A percentile compares a stretch with the other conserved stretches of the same genome.
Evolutionary conservation across 2,329 filamentous ascomycete species (phyloP).

Genomic region (Ceratocystis smalleyi): DNA sequence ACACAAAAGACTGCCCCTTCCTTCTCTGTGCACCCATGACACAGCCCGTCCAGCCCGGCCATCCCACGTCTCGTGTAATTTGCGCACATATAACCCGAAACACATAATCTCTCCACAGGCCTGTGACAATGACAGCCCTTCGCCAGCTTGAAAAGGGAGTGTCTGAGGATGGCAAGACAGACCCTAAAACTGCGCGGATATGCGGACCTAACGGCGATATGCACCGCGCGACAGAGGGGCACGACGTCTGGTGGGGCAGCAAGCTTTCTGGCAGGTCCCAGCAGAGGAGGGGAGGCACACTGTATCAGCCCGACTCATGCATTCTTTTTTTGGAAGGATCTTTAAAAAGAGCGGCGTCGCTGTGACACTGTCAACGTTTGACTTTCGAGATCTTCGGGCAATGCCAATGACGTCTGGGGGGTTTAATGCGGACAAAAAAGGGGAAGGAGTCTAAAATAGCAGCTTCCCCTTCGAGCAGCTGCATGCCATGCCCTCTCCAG

Average conservation of each 20-base stretch:
- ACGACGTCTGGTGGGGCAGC: neutral
- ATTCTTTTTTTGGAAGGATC: conserved; percentile 1
- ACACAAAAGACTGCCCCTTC: neutral
- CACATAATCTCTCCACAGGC: neutral
- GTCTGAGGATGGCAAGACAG: neutral
- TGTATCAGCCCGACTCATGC: neutral
- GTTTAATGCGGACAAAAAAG: neutral
- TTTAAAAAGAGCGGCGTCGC: neutral
- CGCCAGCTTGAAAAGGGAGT: neutral
- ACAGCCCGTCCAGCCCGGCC: neutral
- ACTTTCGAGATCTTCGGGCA: neutral
- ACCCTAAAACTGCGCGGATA: neutral
- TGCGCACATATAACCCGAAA: conserved; percentile 3
- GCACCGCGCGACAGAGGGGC: neutral
- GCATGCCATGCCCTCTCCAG: neutral
- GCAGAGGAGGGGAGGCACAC: neutral
- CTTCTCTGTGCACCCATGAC: neutral
- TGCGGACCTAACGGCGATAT: neutral
- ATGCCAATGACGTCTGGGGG: neutral
- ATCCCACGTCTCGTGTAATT: neutral
- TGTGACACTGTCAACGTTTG: conserved; percentile 3
- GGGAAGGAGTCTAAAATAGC: neutral
- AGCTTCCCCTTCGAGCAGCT: neutral
- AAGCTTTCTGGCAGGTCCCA: conserved; percentile 4
- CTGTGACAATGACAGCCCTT: neutral